A percentile compares a stretch with the other conserved stretches of the same genome.
phyloP scores from a whole-genome alignment of 805 yeast genomes.

The Debaryomyces castellii region DNA sequence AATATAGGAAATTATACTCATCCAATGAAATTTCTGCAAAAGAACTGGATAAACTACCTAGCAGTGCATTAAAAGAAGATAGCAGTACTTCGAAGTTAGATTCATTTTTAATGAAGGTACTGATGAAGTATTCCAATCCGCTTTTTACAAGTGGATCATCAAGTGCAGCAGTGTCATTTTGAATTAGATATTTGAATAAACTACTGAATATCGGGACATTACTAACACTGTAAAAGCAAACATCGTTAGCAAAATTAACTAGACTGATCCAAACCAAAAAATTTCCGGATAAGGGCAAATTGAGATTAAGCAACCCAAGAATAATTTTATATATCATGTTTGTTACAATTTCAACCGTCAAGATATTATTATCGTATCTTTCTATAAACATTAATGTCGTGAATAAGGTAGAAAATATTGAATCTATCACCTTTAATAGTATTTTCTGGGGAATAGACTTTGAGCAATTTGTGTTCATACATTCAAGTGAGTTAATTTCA shows the following conservation, averaged over 20 bases:
- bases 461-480: constrained; percentile 6
- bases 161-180: constrained; percentile 4
- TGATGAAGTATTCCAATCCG: constrained; percentile 20
- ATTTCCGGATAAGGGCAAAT: constrained; percentile 7
- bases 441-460: constrained; percentile 9
- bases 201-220: constrained; percentile 16
- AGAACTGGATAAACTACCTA: neutral
- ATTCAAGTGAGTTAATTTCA: constrained; percentile 14
- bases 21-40: constrained; percentile 10
- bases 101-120: constrained; percentile 18
- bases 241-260: constrained; percentile 28
- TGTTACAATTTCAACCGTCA: constrained; percentile 1
- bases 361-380: constrained; percentile 1
- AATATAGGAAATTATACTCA: constrained; percentile 17
- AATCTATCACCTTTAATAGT: constrained; percentile 12
- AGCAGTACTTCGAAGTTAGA: constrained; percentile 2
- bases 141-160: constrained; percentile 21
- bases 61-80: neutral
- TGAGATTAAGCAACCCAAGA: constrained; percentile 8
- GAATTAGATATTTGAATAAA: constrained; percentile 17
- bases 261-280: constrained; percentile 27
- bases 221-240: constrained; percentile 27
- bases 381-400: constrained; percentile 11
- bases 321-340: constrained; percentile 7
- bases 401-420: constrained; percentile 15